phyloP scores from a whole-genome alignment of 2,329 filamentous ascomycete species.

The Eutypa lata region DNA sequence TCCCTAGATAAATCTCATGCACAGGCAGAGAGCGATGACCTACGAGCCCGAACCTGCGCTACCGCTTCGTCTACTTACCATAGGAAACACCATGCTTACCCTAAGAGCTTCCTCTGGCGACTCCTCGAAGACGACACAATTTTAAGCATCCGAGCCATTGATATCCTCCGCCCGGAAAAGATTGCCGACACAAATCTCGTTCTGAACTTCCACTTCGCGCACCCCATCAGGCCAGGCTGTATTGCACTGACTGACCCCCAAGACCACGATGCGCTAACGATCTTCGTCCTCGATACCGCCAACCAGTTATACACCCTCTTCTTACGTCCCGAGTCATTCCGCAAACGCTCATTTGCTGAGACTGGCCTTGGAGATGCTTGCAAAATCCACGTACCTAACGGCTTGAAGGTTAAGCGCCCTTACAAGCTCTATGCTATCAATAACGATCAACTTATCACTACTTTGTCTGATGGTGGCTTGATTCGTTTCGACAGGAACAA shows the following conservation, averaged over 20 bases:
- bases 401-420: conserved; percentile 71
- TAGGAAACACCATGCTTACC: conserved; percentile 69
- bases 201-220: conserved; percentile 73
- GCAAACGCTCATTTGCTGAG: conserved; percentile 65
- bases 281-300: conserved; percentile 64
- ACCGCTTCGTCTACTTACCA: conserved; percentile 81
- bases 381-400: conserved; percentile 70
- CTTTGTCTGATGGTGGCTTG: conserved; percentile 76
- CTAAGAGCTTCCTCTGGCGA: conserved; percentile 87
- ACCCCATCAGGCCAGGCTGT: conserved; percentile 70
- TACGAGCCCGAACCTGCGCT: conserved; percentile 70
- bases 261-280: conserved; percentile 58
- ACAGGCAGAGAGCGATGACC: conserved; percentile 65
- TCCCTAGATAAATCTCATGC: conserved; percentile 24
- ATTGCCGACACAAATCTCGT: conserved; percentile 70
- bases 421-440: conserved; percentile 77
- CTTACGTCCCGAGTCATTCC: conserved; percentile 80
- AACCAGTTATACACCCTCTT: conserved; percentile 81
- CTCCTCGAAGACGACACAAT: conserved; percentile 76
- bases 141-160: conserved; percentile 79
- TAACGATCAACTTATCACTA: conserved; percentile 72
- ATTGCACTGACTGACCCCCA: conserved; percentile 78
- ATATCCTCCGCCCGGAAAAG: conserved; percentile 68
- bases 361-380: conserved; percentile 72
- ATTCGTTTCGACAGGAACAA: conserved; percentile 64